These are phyloP conservation scores for Saprolegnia diclina DNA, from an alignment of 352 stramenopile genomes.

Conservation along the genomic window DNA sequence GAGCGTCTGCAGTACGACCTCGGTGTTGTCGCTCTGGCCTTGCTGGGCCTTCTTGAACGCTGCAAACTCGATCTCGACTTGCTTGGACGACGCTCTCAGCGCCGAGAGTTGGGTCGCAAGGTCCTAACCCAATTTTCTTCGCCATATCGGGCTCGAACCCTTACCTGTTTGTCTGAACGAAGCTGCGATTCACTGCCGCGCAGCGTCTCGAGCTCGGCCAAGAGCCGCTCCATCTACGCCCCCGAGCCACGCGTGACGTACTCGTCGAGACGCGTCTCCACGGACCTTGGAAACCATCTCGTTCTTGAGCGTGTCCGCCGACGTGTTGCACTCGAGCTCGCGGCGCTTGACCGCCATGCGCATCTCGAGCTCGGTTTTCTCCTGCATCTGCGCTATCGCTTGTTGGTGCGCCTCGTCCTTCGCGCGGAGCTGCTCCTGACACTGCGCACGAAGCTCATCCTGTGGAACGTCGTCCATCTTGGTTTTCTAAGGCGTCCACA, in stretches of 20 bases:
- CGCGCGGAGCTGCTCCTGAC: constrained; percentile 1
- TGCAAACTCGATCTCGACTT: constrained; percentile 7
- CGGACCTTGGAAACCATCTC: constrained; percentile 20
- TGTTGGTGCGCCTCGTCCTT: constrained; percentile 4
- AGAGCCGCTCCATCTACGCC: constrained; percentile 55
- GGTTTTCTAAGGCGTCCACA: constrained; percentile 31
- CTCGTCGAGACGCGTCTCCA: constrained; percentile 30
- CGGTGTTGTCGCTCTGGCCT: neutral
- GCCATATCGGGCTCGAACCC: constrained; percentile 6
- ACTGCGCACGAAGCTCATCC: constrained; percentile 25
- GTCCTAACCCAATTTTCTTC: constrained; percentile 33
- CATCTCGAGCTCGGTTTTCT: neutral
- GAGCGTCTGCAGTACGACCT: constrained; percentile 37
- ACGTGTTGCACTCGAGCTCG: constrained; percentile 21
- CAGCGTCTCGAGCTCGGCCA: constrained; percentile 44
- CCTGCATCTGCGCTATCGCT: neutral
- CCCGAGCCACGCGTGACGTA: constrained; percentile 51
- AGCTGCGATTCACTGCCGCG: constrained; percentile 44
- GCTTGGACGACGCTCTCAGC: constrained; percentile 24
- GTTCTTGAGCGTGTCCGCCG: constrained; percentile 17
- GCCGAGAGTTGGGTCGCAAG: constrained; percentile 35
- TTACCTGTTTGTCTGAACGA: constrained; percentile 46
- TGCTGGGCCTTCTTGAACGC: neutral
- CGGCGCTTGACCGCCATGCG: constrained; percentile 4
- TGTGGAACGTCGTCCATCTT: constrained; percentile 29